Evolutionary conservation across 164 flowering plant species (phyloP).

Genomic region (Aristolochia fimbriata): DNA sequence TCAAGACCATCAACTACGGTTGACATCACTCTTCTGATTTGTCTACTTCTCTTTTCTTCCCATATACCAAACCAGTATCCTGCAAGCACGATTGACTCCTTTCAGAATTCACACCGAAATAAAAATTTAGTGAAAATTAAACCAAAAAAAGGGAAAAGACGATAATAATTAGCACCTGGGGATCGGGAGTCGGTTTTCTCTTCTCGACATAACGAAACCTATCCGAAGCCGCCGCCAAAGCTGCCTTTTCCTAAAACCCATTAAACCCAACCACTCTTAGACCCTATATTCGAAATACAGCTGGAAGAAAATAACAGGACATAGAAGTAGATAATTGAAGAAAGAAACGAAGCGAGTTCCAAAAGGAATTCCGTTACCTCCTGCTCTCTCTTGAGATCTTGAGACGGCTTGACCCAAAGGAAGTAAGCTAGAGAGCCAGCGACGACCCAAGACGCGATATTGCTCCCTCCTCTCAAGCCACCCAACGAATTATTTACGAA

Average conservation of each 20-base stretch:
- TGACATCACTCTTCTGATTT: conserved; percentile 26
- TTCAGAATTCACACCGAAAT: neutral
- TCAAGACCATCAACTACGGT: neutral
- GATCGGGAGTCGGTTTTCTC: conserved; percentile 71
- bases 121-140: too few relatives aligned
- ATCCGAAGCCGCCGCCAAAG: conserved; percentile 56
- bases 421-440: conserved; percentile 85
- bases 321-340: neutral
- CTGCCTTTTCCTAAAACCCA: conserved; percentile 58
- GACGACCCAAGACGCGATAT: conserved; percentile 84
- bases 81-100: conserved; percentile 8
- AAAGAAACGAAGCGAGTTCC: neutral
- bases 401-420: conserved; percentile 93
- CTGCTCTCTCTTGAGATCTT: conserved; percentile 48
- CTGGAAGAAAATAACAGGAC: neutral
- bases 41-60: conserved; percentile 39
- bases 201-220: conserved; percentile 61
- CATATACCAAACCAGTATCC: conserved; percentile 73
- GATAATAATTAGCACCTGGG: conserved; percentile 58
- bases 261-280: neutral
- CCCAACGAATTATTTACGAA: conserved; percentile 70
- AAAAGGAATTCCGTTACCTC: neutral
- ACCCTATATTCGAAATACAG: neutral
- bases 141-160: neutral
- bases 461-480: conserved; percentile 70